Percentiles rank a stretch among this genome's conserved stretches.
phyloP scores from a whole-genome alignment of 202 grass and related monocot genomes.

The Schoenoplectus tabernaemontani region DNA sequence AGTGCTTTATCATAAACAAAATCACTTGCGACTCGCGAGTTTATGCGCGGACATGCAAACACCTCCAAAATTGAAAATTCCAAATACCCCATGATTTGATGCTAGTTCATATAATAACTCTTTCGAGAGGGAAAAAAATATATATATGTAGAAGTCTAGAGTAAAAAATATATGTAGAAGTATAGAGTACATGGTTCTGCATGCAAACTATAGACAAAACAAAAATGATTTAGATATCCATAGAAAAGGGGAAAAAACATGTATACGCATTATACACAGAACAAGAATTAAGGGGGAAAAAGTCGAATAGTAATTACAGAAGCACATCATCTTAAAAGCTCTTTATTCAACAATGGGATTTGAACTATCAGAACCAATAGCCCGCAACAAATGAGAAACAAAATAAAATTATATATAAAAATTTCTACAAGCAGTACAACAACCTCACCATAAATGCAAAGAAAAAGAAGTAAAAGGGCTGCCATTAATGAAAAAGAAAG shows the following conservation, averaged over 20 bases:
- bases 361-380: conserved; percentile 22
- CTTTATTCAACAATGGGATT: conserved; percentile 20
- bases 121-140: not conserved
- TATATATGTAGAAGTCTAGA: too few relatives aligned
- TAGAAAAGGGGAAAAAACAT: not conserved
- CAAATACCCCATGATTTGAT: too few relatives aligned
- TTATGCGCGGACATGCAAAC: too few relatives aligned
- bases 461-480: conserved; percentile 3
- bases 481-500: conserved; percentile 15
- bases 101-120: not conserved
- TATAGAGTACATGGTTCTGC: not conserved
- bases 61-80: not conserved
- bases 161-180: not conserved
- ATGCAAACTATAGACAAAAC: not conserved
- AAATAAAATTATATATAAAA: conserved; percentile 27
- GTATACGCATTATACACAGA: not conserved
- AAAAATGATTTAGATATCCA: not conserved
- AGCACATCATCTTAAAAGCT: conserved; percentile 16
- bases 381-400: conserved; percentile 27
- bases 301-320: conserved; percentile 13
- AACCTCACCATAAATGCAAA: conserved; percentile 11
- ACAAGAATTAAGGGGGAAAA: not conserved
- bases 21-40: too few relatives aligned
- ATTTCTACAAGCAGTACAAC: conserved; percentile 26
- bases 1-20: too few relatives aligned